Evolutionary conservation across 2,329 filamentous ascomycete species (phyloP).

Genomic region (Scedosporium minutisporum): DNA sequence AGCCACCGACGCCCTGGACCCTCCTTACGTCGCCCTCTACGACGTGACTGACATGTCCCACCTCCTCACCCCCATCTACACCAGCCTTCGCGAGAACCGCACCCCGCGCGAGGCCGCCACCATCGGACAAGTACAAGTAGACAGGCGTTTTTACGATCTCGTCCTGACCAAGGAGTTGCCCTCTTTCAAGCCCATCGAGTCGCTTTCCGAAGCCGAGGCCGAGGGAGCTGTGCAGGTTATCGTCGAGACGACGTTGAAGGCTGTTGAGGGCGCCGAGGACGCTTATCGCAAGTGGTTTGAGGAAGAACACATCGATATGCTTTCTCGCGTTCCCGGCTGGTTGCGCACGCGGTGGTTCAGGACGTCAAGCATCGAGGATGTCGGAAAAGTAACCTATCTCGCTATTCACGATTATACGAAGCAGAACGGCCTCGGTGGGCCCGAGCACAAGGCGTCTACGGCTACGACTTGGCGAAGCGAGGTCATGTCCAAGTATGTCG

Average conservation of each 20-base stretch:
- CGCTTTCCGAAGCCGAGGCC: slow-evolving; percentile 47
- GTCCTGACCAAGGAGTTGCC: slow-evolving; percentile 45
- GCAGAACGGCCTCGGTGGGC: slow-evolving; percentile 55
- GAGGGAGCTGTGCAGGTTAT: slow-evolving; percentile 52
- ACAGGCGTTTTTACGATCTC: slow-evolving; percentile 61
- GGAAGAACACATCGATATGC: slow-evolving; percentile 63
- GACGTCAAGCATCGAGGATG: slow-evolving; percentile 52
- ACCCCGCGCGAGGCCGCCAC: slow-evolving; percentile 43
- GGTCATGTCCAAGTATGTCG: slow-evolving; percentile 50
- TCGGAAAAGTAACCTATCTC: slow-evolving; percentile 43
- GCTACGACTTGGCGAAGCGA: slow-evolving; percentile 52
- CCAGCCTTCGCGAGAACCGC: slow-evolving; percentile 48
- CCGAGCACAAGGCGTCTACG: slow-evolving; percentile 53
- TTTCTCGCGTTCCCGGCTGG: slow-evolving; percentile 72
- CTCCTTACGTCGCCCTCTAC: slow-evolving; percentile 71
- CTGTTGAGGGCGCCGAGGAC: slow-evolving; percentile 36
- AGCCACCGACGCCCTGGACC: slow-evolving; percentile 51
- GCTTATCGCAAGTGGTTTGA: slow-evolving; percentile 59
- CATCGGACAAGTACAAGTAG: slow-evolving; percentile 52
- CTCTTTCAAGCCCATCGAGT: slow-evolving; percentile 50
- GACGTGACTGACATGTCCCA: slow-evolving; percentile 67
- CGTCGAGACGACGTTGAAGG: slow-evolving; percentile 47
- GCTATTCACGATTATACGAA: slow-evolving; percentile 64
- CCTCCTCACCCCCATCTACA: slow-evolving; percentile 63
- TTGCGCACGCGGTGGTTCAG: slow-evolving; percentile 61